Percentiles rank a stretch among this genome's conserved stretches.
Conservation (phyloP, 2,329 filamentous ascomycete species). For the Trichoderma semiorbis region DNA sequence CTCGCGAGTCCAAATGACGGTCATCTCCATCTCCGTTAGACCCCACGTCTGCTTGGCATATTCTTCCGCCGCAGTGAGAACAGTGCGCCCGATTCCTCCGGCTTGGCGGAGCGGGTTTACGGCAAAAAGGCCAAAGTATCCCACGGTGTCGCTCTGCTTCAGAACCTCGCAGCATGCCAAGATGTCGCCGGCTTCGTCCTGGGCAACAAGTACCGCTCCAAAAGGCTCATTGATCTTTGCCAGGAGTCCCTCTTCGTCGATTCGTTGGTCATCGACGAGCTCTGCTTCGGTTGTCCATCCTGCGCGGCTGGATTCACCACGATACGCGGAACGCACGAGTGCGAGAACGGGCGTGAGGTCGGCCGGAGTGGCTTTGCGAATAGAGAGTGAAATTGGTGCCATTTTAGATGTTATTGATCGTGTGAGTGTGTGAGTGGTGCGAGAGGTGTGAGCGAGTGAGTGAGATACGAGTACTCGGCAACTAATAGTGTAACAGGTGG, state of each 20-base stretch:
- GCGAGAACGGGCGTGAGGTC: constrained; percentile 34
- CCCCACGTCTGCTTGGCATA: constrained; percentile 29
- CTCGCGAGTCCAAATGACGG: constrained; percentile 40
- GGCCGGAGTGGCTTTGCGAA: constrained; percentile 34
- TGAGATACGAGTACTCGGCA: neutral
- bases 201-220: constrained; percentile 38
- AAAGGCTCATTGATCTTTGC: constrained; percentile 39
- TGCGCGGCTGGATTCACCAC: constrained; percentile 37
- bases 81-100: constrained; percentile 41
- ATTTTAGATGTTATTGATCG: neutral
- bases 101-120: constrained; percentile 42
- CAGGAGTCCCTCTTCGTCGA: constrained; percentile 35
- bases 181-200: constrained; percentile 28
- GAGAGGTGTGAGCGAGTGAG: neutral
- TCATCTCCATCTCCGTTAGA: constrained; percentile 38
- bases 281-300: constrained; percentile 50
- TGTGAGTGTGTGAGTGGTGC: neutral
- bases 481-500: neutral
- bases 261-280: constrained; percentile 42
- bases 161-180: constrained; percentile 46
- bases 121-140: constrained; percentile 42
- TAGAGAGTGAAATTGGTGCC: constrained; percentile 28
- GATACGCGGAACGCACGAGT: constrained; percentile 44
- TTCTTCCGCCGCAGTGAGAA: constrained; percentile 41
- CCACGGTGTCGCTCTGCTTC: constrained; percentile 23